Evolutionary conservation across 176 grass and related monocot genomes (phyloP), one percentile per base, ranked within the genome.

Genomic region (Canna indica): DNA sequence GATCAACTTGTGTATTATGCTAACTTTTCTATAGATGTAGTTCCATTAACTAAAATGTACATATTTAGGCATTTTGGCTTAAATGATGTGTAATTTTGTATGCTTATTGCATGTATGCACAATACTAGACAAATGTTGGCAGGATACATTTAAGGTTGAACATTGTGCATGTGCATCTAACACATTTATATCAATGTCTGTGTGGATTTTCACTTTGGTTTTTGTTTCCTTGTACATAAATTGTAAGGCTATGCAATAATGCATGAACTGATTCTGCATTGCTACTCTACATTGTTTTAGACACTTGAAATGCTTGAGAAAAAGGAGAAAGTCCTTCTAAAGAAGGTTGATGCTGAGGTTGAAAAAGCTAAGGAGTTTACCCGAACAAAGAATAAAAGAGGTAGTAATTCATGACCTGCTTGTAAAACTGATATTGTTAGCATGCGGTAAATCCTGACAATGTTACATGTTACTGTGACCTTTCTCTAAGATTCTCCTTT

Each of bases 301-400:
- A 97, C 86, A 57, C 88, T 97, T 69, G 94, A 90, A 75, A 97
- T 99, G 89, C 81, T 99, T 66, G 94, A 99, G 73, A 99, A 99
- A 73, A 99, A 93, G 80, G 94, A 99, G 75, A 92, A 87, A 59
- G 81, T 90, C 62, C 82, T 99, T 38, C 61, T 87, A 64, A 99
- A 99, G 76, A 99, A 97, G 66, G 94, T 87, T 3, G 64, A 81
- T 81, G 81, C 86, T 74, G 94, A 99, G 77, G 89, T 99, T 31
- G 86, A 99, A 75, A 97, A 83, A 71, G 94, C 94, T 13, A 99
- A 97, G 73, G 83, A 79, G 32, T 99, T 90, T 72, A 90, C 86
- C 6, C 88, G 85, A 77, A 75, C 84, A 35, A 99, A 97, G 81
- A 97, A 97, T 65, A 97, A 97, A 87, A 87, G 87, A 88, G 94